Conservation (phyloP, 495 filamentous ascomycete species). For the Podospora tetraspora region DNA sequence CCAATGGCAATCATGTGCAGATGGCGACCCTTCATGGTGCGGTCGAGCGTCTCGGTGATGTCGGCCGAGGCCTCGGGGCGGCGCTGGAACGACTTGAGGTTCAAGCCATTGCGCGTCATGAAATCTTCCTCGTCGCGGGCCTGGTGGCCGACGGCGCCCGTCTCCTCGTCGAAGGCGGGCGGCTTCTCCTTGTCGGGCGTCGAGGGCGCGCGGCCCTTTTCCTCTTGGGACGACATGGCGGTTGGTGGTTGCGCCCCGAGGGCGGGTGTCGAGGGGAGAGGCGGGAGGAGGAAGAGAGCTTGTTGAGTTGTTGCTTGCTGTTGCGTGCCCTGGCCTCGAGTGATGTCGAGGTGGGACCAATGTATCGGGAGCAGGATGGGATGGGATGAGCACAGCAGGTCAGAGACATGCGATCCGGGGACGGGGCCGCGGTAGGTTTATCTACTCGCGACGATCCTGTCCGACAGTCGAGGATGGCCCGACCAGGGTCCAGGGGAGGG, state of each 20-base stretch:
- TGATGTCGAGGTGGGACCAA: not conserved
- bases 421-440: not conserved
- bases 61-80: constrained; percentile 30
- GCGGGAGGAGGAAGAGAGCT: constrained; percentile 3
- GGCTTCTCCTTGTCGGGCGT: constrained; percentile 24
- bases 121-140: constrained; percentile 32
- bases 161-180: constrained; percentile 20
- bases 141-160: not conserved
- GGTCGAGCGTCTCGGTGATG: constrained; percentile 45
- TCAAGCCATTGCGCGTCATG: constrained; percentile 48
- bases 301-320: not conserved
- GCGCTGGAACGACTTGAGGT: constrained; percentile 45
- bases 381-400: not conserved
- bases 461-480: not conserved
- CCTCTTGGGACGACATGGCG: constrained; percentile 31
- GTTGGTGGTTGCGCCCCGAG: not conserved
- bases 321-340: not conserved
- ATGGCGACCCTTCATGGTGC: constrained; percentile 59
- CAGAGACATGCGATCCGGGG: not conserved
- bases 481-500: not conserved
- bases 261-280: constrained; percentile 6
- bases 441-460: not conserved
- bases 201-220: constrained; percentile 16
- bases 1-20: constrained; percentile 75
- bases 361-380: not conserved